phyloP scores from a whole-genome alignment of 2,329 filamentous ascomycete species.

The Nemania diffusa region DNA sequence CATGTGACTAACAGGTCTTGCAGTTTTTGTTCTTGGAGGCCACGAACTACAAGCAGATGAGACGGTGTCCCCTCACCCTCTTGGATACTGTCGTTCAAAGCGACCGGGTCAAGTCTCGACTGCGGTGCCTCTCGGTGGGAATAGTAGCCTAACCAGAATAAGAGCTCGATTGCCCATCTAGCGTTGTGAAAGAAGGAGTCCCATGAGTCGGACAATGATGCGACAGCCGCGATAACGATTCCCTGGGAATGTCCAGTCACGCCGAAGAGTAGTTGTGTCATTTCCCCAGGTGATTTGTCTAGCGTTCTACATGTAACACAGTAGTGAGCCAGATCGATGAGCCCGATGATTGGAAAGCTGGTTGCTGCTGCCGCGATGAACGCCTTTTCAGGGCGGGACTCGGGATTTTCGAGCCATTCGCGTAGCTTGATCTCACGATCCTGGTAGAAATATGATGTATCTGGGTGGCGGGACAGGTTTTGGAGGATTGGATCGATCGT shows the following conservation, averaged over 20 bases:
- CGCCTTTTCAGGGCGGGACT: slow-evolving; percentile 24
- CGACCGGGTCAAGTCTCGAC: not conserved
- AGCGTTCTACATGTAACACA: slow-evolving; percentile 31
- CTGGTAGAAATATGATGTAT: slow-evolving; percentile 30
- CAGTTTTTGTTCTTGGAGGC: slow-evolving; percentile 84
- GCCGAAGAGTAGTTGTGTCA: slow-evolving; percentile 56
- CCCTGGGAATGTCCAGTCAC: slow-evolving; percentile 97
- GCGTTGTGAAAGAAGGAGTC: slow-evolving; percentile 86
- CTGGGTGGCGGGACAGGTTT: slow-evolving; percentile 19
- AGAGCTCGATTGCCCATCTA: slow-evolving; percentile 84
- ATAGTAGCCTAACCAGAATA: slow-evolving; percentile 94
- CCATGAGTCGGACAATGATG: slow-evolving; percentile 91
- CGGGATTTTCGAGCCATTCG: slow-evolving; percentile 21
- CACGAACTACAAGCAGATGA: slow-evolving; percentile 96
- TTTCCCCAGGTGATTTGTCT: slow-evolving; percentile 32
- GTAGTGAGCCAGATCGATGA: slow-evolving; percentile 27
- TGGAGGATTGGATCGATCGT: slow-evolving; percentile 9
- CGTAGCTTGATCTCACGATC: slow-evolving; percentile 28
- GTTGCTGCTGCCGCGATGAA: slow-evolving; percentile 28
- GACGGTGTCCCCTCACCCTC: slow-evolving; percentile 93
- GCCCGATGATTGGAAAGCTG: slow-evolving; percentile 34
- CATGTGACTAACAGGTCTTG: slow-evolving; percentile 96
- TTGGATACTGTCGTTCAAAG: slow-evolving; percentile 88
- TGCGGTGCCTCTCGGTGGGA: slow-evolving; percentile 1
- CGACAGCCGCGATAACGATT: slow-evolving; percentile 90